Conservation (phyloP, 176 grass and related monocot genomes). For the Phoenix roebelenii region DNA sequence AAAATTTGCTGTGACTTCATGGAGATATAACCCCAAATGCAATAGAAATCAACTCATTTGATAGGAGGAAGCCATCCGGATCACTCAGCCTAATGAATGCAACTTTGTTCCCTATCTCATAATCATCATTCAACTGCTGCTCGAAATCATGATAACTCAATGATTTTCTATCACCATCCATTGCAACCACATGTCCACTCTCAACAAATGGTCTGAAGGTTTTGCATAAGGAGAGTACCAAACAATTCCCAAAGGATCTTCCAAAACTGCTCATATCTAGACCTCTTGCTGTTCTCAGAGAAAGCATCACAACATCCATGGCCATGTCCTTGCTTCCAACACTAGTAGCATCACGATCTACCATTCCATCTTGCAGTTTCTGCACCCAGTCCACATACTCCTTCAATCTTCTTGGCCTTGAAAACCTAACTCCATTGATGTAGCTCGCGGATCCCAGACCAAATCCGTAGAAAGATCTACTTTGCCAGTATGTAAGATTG, state of each 20-base stretch:
- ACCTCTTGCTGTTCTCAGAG: conserved; percentile 68
- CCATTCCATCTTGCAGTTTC: conserved; percentile 42
- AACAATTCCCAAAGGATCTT: conserved; percentile 44
- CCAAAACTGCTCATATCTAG: conserved; percentile 53
- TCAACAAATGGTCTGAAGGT: conserved; percentile 53
- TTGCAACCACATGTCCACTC: conserved; percentile 51
- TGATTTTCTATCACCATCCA: conserved; percentile 39
- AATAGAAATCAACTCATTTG: conserved; percentile 85
- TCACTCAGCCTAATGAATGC: conserved; percentile 66
- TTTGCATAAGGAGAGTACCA: conserved; percentile 39
- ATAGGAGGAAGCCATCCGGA: conserved; percentile 77
- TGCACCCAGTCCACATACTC: conserved; percentile 72
- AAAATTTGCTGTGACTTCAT: conserved; percentile 17
- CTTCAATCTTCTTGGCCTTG: conserved; percentile 70
- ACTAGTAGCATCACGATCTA: conserved; percentile 20
- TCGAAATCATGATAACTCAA: conserved; percentile 41
- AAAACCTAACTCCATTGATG: conserved; percentile 61
- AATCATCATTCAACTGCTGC: conserved; percentile 19
- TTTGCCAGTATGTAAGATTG: conserved; percentile 73
- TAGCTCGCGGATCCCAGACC: conserved; percentile 81
- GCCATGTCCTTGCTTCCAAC: conserved; percentile 61
- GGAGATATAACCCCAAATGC: conserved; percentile 75
- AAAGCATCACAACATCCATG: conserved; percentile 79
- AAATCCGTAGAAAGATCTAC: conserved; percentile 70
- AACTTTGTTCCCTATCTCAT: conserved; percentile 28